phyloP scores from a whole-genome alignment of 768 basidiomycete genomes.

The Thelephora ganbajun region DNA sequence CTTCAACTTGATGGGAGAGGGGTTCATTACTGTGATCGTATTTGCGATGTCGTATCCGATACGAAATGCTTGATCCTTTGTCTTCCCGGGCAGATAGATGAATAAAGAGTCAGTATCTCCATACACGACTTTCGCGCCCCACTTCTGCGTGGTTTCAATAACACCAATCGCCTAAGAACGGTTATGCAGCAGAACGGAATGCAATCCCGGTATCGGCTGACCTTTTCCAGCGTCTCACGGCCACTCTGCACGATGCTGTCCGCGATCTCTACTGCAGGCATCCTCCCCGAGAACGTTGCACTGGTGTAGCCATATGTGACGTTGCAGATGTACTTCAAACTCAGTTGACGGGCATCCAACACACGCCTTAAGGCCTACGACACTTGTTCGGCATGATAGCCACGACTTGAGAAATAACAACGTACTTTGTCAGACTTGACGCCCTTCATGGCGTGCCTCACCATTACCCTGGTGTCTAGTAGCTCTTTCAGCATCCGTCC shows the following conservation, averaged over 20 bases:
- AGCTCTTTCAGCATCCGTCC: slow-evolving; percentile 88
- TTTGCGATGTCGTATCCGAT: slow-evolving; percentile 92
- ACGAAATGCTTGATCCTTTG: slow-evolving; percentile 85
- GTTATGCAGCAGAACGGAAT: not conserved
- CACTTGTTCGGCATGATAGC: not conserved
- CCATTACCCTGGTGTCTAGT: slow-evolving; percentile 92
- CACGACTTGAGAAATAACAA: slow-evolving; percentile 1
- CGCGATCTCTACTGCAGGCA: slow-evolving; percentile 97
- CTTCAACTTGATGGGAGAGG: slow-evolving; percentile 86
- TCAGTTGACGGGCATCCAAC: slow-evolving; percentile 83
- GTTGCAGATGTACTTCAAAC: slow-evolving; percentile 89
- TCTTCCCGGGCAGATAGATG: slow-evolving; percentile 78
- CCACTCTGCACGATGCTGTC: slow-evolving; percentile 97
- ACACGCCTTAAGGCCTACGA: slow-evolving; percentile 56
- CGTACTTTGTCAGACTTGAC: slow-evolving; percentile 60
- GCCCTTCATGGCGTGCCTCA: slow-evolving; percentile 91
- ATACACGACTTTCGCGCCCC: slow-evolving; percentile 87
- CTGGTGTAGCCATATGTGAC: slow-evolving; percentile 94
- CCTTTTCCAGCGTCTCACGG: slow-evolving; percentile 90
- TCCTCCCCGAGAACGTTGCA: slow-evolving; percentile 88
- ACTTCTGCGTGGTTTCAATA: slow-evolving; percentile 65
- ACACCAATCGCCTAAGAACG: slow-evolving; percentile 59
- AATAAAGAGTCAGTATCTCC: slow-evolving; percentile 98
- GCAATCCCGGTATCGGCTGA: slow-evolving; percentile 13
- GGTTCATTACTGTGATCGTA: slow-evolving; percentile 73